phyloP scores from a whole-genome alignment of 345 rosid species.

The Turnera subulata region DNA sequence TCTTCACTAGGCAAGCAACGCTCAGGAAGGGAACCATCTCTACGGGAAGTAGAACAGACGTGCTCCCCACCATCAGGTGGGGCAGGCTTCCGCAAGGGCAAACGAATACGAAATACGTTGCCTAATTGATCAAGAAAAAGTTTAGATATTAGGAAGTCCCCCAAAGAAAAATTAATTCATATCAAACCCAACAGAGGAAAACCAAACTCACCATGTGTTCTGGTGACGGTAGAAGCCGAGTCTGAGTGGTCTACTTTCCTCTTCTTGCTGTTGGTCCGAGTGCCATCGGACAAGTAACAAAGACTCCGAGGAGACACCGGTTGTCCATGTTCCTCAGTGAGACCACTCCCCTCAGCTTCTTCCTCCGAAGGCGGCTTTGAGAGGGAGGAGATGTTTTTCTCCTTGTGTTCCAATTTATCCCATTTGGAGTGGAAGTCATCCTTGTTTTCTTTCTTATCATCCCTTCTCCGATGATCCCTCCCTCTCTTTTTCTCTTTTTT shows the following conservation, averaged over 20 bases:
- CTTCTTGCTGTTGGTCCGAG: slow-evolving; percentile 40
- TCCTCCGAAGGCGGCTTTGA: slow-evolving; percentile 9
- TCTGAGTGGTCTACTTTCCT: slow-evolving; percentile 26
- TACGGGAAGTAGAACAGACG: slow-evolving; percentile 23
- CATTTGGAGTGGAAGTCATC: background rate
- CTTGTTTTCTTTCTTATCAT: slow-evolving; percentile 12
- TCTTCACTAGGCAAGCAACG: slow-evolving; percentile 2
- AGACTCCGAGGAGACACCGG: slow-evolving; percentile 29
- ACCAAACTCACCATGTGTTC: slow-evolving; percentile 28
- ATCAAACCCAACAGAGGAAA: background rate
- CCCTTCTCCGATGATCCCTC: slow-evolving; percentile 29
- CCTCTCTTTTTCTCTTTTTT: slow-evolving; percentile 20
- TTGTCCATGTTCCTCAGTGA: slow-evolving; percentile 56
- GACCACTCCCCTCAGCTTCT: slow-evolving; percentile 52
- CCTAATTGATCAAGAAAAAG: slow-evolving; percentile 26
- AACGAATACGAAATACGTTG: slow-evolving; percentile 42
- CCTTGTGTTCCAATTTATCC: background rate
- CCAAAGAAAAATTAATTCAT: background rate
- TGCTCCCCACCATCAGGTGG: slow-evolving; percentile 12
- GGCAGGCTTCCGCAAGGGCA: slow-evolving; percentile 28
- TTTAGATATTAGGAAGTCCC: background rate
- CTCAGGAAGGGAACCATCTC: background rate
- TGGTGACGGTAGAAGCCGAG: slow-evolving; percentile 8
- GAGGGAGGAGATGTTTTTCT: background rate
- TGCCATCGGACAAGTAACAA: slow-evolving; percentile 41